These are phyloP conservation scores for Leccinum fuscescens DNA, from an alignment of 1,284 basidiomycete species.

Conservation along the genomic window DNA sequence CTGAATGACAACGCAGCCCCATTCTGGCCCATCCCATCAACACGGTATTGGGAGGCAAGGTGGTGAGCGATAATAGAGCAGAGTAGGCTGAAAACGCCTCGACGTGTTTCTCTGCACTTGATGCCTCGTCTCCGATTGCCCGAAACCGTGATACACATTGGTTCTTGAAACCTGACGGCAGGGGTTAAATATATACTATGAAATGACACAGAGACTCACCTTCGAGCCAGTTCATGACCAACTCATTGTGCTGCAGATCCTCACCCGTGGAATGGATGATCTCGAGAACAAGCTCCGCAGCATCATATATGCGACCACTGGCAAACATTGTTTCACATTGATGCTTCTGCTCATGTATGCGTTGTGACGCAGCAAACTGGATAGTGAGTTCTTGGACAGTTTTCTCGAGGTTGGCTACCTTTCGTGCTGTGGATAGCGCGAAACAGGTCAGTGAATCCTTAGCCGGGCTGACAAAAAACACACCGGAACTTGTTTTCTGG, in stretches of 20 bases:
- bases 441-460: background rate
- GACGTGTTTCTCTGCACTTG: background rate
- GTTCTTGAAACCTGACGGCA: background rate
- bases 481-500: background rate
- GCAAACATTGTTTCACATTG: background rate
- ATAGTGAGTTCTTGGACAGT: background rate
- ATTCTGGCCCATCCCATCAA: background rate
- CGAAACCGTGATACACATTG: background rate
- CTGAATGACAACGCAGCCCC: background rate
- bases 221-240: background rate
- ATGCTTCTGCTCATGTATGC: background rate
- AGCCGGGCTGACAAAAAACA: background rate
- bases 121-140: background rate
- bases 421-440: background rate
- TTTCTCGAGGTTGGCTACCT: background rate
- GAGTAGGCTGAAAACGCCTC: background rate
- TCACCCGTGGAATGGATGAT: background rate
- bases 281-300: background rate
- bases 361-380: background rate
- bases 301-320: background rate
- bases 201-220: background rate
- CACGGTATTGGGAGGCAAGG: background rate
- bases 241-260: background rate
- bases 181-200: background rate
- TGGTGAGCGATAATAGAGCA: background rate